Evolutionary conservation across 352 stramenopile species (phyloP).

Genomic region (Peronospora tabacina): DNA sequence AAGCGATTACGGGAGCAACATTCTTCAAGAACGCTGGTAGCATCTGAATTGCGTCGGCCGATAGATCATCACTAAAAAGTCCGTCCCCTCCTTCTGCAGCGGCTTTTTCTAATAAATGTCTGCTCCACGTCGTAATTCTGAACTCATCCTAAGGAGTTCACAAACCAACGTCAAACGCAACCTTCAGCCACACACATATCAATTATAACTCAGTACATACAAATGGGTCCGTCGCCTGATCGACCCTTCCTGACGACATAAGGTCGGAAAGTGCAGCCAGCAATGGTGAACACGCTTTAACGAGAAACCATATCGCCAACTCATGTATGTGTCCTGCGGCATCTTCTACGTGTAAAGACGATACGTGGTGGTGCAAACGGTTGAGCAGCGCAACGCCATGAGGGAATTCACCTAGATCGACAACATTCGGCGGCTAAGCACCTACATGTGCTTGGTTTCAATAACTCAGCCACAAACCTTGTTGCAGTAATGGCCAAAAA

Average conservation of each 20-base stretch:
- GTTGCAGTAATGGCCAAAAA: conserved; percentile 42
- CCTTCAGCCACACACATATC: background rate
- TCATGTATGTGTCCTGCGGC: conserved; percentile 19
- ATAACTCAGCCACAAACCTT: conserved; percentile 19
- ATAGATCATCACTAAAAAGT: conserved; percentile 22
- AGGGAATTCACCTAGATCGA: conserved; percentile 33
- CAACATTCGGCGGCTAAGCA: conserved; percentile 9
- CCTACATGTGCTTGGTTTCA: background rate
- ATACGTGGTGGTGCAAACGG: conserved; percentile 36
- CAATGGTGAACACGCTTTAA: conserved; percentile 45
- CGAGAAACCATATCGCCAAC: conserved; percentile 48
- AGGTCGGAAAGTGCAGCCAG: conserved; percentile 47
- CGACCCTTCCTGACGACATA: conserved; percentile 34
- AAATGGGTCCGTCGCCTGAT: conserved; percentile 40
- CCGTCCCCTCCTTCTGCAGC: conserved; percentile 24
- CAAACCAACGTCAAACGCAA: conserved; percentile 4
- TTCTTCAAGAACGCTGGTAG: conserved; percentile 30
- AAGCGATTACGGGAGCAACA: conserved; percentile 19
- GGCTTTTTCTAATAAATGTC: conserved; percentile 24
- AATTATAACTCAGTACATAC: conserved; percentile 26
- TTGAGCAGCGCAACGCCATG: conserved; percentile 45
- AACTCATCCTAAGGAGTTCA: conserved; percentile 36
- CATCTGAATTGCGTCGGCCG: conserved; percentile 21
- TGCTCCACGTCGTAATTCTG: conserved; percentile 36
- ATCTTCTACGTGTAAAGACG: conserved; percentile 32